phyloP scores from a whole-genome alignment of 2,329 filamentous ascomycete species.

The Fusarium sp. region DNA sequence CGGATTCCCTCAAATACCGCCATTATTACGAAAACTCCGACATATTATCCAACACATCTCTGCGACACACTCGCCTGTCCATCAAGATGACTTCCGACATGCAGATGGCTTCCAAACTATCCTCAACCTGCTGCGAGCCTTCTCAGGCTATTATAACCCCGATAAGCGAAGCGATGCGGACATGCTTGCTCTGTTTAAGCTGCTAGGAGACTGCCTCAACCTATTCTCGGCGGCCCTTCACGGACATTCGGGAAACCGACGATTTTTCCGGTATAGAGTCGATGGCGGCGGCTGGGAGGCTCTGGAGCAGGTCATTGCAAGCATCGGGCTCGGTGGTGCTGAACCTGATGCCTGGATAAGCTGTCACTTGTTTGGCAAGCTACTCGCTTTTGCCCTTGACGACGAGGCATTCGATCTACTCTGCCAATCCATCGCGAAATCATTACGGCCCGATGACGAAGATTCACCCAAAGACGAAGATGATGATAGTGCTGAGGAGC shows the following conservation, averaged over 20 bases:
- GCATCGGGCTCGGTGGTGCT: conserved; percentile 73
- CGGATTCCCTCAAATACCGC: conserved; percentile 63
- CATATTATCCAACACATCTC: conserved; percentile 75
- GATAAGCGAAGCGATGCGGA: conserved; percentile 71
- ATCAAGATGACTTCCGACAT: conserved; percentile 86
- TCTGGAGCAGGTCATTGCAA: conserved; percentile 78
- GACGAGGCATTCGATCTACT: conserved; percentile 80
- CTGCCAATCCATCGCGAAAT: conserved; percentile 67
- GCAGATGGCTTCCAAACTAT: conserved; percentile 82
- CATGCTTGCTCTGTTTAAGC: conserved; percentile 73
- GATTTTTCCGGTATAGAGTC: conserved; percentile 85
- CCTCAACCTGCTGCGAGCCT: conserved; percentile 75
- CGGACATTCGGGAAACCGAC: conserved; percentile 85
- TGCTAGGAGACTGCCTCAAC: conserved; percentile 78
- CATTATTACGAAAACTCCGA: conserved; percentile 69
- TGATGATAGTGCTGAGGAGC: conserved; percentile 54
- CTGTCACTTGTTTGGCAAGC: conserved; percentile 82
- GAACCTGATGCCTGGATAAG: conserved; percentile 77
- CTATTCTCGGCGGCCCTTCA: conserved; percentile 81
- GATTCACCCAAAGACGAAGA: conserved; percentile 44
- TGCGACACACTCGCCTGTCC: conserved; percentile 61
- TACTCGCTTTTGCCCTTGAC: conserved; percentile 84
- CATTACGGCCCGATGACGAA: conserved; percentile 52
- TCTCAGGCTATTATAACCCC: conserved; percentile 83
- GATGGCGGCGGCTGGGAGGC: conserved; percentile 83